Conservation (phyloP, 768 basidiomycete genomes). For the Termitomyces sp. region DNA sequence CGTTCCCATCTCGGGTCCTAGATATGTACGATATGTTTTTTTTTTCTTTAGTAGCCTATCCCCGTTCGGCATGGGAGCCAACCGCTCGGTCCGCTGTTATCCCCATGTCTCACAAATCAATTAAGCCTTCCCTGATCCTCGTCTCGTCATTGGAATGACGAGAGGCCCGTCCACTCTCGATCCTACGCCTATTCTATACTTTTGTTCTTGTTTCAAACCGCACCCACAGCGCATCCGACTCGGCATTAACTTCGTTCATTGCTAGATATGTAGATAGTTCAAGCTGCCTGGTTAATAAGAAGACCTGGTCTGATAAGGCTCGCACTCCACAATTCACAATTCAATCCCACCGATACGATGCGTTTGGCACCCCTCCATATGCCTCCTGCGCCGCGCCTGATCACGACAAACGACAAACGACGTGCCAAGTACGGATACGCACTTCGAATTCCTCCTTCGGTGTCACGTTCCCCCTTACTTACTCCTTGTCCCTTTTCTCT, state of each 20-base stretch:
- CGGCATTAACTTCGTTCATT: background rate
- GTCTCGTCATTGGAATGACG: background rate
- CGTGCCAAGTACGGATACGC: background rate
- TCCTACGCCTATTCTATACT: background rate
- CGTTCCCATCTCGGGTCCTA: background rate
- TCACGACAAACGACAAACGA: background rate
- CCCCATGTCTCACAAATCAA: background rate
- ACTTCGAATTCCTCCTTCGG: background rate
- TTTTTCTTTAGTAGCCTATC: slow-evolving; percentile 1
- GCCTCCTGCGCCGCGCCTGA: background rate
- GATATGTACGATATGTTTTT: background rate
- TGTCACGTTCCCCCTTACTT: no score
- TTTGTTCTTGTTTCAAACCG: background rate
- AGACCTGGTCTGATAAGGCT: background rate
- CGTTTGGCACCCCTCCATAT: background rate
- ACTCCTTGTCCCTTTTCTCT: no score
- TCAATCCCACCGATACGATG: background rate
- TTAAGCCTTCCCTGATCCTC: background rate
- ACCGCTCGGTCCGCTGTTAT: background rate
- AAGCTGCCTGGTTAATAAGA: background rate
- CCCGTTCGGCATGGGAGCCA: background rate
- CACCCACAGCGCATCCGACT: background rate
- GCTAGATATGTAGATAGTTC: background rate
- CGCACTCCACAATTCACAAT: background rate
- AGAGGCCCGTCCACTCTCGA: background rate